Percentiles rank a stretch among this genome's conserved stretches.
phyloP scores from a whole-genome alignment of 257 asterid species.

The Solanum stenotomum region DNA sequence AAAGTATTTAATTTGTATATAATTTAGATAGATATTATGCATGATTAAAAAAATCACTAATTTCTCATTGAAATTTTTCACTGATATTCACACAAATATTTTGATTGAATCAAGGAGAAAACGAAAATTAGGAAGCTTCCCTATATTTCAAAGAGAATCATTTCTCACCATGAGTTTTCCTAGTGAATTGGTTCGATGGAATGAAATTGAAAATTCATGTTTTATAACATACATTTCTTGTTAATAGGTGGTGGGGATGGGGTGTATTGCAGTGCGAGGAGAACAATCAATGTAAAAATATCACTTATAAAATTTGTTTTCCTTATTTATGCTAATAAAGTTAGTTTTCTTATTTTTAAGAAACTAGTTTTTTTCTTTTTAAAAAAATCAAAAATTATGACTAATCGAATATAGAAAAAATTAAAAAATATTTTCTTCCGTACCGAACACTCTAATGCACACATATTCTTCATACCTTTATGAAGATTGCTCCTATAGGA shows the following conservation, averaged over 20 bases:
- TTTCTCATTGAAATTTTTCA: not conserved
- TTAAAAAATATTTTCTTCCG: too few species aligned
- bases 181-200: not conserved
- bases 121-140: not conserved
- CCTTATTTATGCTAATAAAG: not conserved
- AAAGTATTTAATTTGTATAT: too few species aligned
- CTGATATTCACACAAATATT: not conserved
- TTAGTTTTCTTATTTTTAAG: not conserved
- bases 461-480: not conserved
- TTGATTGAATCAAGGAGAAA: rapidly evolving
- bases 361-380: too few species aligned
- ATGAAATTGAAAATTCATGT: too few species aligned
- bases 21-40: too few species aligned
- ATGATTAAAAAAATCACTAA: too few species aligned
- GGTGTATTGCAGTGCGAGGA: too few species aligned
- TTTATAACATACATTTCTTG: not conserved
- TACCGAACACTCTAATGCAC: not conserved
- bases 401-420: too few species aligned
- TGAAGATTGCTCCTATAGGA: not conserved
- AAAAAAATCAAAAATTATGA: too few species aligned
- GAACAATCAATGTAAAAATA: too few species aligned
- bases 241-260: not conserved
- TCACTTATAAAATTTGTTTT: not conserved
- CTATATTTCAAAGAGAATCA: too few species aligned
- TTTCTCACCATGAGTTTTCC: not conserved